Evolutionary conservation across 192 early-diverging fungal species (phyloP).

Genomic region (Gonapodya sp.): DNA sequence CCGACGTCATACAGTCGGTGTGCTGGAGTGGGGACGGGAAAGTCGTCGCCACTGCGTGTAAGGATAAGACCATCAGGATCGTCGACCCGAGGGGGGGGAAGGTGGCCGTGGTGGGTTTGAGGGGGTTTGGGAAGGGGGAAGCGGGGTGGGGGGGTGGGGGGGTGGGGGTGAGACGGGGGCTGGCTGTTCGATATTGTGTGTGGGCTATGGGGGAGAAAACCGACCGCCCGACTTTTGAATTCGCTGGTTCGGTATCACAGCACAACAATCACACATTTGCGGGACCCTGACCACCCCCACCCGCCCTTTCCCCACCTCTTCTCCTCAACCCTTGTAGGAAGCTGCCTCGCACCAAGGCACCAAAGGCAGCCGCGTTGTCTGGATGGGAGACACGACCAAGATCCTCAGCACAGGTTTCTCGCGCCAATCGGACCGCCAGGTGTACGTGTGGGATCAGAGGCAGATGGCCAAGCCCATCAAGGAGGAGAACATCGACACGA

Average conservation of each 20-base stretch:
- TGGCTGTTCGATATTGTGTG: not conserved
- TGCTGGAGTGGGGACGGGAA: conserved; percentile 82
- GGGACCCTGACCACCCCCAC: not conserved
- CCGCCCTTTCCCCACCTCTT: not conserved
- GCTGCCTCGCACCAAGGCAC: conserved; percentile 82
- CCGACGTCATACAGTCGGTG: conserved; percentile 85
- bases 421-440: conserved; percentile 84
- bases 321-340: conserved; percentile 32
- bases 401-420: conserved; percentile 92
- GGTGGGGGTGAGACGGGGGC: not conserved
- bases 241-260: not conserved
- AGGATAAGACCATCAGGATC: conserved; percentile 91
- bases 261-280: no score
- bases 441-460: conserved; percentile 77
- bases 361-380: conserved; percentile 89
- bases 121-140: no score
- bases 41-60: conserved; percentile 79
- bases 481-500: conserved; percentile 73
- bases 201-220: not conserved
- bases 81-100: conserved; percentile 86
- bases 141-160: not conserved
- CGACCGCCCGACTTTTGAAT: not conserved
- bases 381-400: conserved; percentile 72
- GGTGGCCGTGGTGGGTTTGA: conserved; percentile 40
- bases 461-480: conserved; percentile 60